Conservation (phyloP, 2,329 filamentous ascomycete species). For the Capronia epimyces region DNA sequence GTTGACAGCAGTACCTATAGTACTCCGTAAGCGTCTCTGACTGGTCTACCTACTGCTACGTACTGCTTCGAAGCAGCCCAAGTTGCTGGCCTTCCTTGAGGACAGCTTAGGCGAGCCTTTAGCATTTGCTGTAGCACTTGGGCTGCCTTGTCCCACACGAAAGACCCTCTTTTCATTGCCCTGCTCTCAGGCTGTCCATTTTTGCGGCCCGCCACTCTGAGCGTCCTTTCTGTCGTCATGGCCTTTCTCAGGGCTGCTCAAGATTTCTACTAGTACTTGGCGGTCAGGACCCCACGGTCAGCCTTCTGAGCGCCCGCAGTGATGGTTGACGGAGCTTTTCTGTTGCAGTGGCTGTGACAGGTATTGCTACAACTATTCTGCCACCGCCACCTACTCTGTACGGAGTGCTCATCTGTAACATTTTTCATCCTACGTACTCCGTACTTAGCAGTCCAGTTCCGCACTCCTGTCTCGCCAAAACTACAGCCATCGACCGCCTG, state of each 20-base stretch:
- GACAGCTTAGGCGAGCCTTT: not conserved
- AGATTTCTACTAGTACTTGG: not conserved
- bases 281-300: no score
- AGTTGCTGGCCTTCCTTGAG: no score
- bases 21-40: no score
- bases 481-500: conserved; percentile 1
- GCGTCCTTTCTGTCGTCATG: not conserved
- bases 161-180: not conserved
- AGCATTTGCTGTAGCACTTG: no score
- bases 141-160: not conserved
- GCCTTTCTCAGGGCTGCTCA: not conserved
- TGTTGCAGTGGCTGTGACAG: not conserved
- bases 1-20: no score
- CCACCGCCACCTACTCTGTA: not conserved
- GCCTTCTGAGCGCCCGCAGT: no score
- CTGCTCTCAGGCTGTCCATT: not conserved
- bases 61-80: no score
- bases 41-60: no score
- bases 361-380: not conserved
- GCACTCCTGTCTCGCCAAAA: no score
- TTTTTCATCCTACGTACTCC: not conserved
- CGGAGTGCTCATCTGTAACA: not conserved
- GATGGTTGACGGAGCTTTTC: no score
- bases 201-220: not conserved
- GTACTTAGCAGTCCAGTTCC: not conserved